Base-by-base conservation (phyloP, 495 filamentous ascomycete genomes). In the Hypoxylon crocopeplum region DNA sequence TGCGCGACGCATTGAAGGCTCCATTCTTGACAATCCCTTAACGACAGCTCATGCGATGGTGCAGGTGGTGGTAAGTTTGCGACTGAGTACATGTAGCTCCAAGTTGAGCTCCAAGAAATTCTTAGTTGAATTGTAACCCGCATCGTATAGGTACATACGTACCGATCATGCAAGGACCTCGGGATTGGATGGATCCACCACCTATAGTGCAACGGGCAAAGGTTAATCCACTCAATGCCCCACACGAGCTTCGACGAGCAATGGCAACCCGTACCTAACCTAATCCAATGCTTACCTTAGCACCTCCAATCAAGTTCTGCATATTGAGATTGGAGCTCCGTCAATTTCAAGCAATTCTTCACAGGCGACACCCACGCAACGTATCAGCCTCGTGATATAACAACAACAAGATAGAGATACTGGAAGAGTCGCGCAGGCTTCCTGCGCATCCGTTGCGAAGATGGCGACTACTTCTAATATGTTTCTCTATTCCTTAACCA, bases 391-490 rank as follows among this genome's bases (percentile, higher is more conserved):
- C 59, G 16, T 32, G 21, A n/a, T 16, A 46, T 46, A 49, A 33
- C 25, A 33, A 46, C 25, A 22, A 59, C 33, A 44, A 55, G 48
- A 51, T 54, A 61, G 56, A 62, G 47, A 55, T 27, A 44, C 38
- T 32, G 62, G 41, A 59, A 63, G 56, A 76, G 77, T 78, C 75
- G 76, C 77, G 77, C 80, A 77, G 77, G 77, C 75, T 76, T 70
- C 68, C 79, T 80, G 81, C 79, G 77, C 75, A 69, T 53, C 41
- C 49, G 44, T 53, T 64, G 60, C 42, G 48, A 89, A 63, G 76
- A 99, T 99, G 94, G 92, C 94, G 72, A 93, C 91, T 56, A 96
- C 92, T 36, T 96, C 92, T 63, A 91, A 90, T 68, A 95, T 97
- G 92, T 96, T 96, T 72, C 87, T 98, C 82, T 98, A 98, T 79